phyloP scores from a whole-genome alignment of 768 basidiomycete genomes.

The Astraeus odoratus region DNA sequence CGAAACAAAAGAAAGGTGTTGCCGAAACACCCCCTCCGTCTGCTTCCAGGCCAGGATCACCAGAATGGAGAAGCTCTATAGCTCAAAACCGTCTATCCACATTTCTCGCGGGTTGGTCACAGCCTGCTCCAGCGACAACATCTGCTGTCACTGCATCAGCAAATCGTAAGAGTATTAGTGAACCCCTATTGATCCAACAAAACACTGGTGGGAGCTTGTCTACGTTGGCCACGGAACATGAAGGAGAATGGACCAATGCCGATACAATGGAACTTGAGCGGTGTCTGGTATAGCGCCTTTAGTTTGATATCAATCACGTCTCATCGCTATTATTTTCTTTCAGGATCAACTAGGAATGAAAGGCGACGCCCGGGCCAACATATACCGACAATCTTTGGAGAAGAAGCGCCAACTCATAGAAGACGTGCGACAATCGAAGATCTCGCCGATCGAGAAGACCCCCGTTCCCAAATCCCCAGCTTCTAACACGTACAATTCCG shows the following conservation, averaged over 20 bases:
- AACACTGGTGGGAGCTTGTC: conserved; percentile 28
- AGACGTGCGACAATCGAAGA: conserved; percentile 42
- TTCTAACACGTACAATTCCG: too few species aligned
- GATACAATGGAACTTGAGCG: conserved; percentile 52
- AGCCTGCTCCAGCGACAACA: conserved; percentile 35
- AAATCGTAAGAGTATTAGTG: conserved; percentile 62
- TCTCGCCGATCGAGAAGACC: conserved; percentile 26
- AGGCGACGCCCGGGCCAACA: conserved; percentile 55
- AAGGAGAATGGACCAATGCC: conserved; percentile 23
- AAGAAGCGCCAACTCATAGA: conserved; percentile 63
- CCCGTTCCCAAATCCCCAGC: conserved; percentile 21
- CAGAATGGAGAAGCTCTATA: conserved; percentile 48
- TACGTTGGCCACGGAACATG: conserved; percentile 23
- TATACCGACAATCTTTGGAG: conserved; percentile 53
- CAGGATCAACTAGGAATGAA: conserved; percentile 72
- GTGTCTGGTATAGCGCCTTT: conserved; percentile 51
- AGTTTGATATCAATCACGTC: background rate
- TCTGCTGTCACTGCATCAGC: conserved; percentile 22
- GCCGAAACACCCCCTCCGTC: conserved; percentile 14
- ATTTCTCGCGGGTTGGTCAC: conserved; percentile 63
- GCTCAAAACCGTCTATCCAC: conserved; percentile 57
- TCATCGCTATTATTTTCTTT: conserved; percentile 5
- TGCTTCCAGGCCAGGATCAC: conserved; percentile 21
- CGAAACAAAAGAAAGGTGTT: conserved; percentile 38
- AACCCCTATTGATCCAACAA: conserved; percentile 54